phyloP scores from a whole-genome alignment of 31 red algal species.

The Endocladia muricata region DNA sequence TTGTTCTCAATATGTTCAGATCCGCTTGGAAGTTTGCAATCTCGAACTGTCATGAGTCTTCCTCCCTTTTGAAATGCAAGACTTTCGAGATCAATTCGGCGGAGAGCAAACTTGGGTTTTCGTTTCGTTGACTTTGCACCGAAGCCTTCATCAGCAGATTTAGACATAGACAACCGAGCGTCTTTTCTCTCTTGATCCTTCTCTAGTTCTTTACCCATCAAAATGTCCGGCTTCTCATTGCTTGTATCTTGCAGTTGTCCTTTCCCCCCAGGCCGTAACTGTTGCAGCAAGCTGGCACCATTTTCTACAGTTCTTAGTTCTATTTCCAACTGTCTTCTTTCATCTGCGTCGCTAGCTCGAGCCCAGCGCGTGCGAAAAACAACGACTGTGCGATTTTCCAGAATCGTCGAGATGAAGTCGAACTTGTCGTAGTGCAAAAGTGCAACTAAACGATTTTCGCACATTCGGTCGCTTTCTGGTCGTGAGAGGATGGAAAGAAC shows the following conservation, averaged over 20 bases:
- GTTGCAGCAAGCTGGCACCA: conserved; percentile 21
- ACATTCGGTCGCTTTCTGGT: conserved; percentile 26
- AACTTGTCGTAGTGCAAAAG: conserved; percentile 85
- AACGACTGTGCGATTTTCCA: conserved; percentile 67
- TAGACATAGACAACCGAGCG: neutral
- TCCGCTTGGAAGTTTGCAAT: conserved; percentile 55
- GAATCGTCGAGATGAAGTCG: conserved; percentile 62
- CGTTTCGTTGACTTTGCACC: neutral
- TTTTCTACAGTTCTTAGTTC: conserved; percentile 40
- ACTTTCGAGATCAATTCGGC: conserved; percentile 74
- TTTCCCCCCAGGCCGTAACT: no score
- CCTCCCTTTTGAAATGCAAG: conserved; percentile 67
- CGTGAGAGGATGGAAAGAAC: conserved; percentile 46
- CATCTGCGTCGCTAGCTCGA: conserved; percentile 42
- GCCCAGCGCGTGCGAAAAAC: conserved; percentile 46
- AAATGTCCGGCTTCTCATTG: neutral
- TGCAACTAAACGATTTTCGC: conserved; percentile 71
- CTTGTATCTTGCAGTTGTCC: no score
- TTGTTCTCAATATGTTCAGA: conserved; percentile 68
- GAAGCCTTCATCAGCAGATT: neutral
- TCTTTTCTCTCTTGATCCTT: conserved; percentile 6
- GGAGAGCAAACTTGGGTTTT: conserved; percentile 38
- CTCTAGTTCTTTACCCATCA: neutral
- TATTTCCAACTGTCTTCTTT: conserved; percentile 16
- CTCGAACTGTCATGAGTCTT: conserved; percentile 41